Evolutionary conservation across 768 basidiomycete species (phyloP), one percentile per base, ranked within the genome.

Genomic region (Macrolepiota dolichaula): DNA sequence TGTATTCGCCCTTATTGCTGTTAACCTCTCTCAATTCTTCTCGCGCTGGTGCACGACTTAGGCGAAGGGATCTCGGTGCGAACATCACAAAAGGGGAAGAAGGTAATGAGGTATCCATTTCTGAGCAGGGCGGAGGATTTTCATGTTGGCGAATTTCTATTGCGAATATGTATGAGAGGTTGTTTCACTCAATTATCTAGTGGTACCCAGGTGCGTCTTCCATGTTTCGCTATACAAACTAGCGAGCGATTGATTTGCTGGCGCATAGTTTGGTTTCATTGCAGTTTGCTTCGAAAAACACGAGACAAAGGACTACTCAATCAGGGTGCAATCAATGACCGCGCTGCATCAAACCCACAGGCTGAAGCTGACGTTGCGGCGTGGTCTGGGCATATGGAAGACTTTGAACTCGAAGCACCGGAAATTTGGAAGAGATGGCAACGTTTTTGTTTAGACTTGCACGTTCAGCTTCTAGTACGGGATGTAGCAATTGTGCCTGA

Each of bases 91-190:
- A 78, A 81, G 49, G 94, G 94, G 10, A 95, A 97, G 76, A 92
- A 85, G 53, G 76, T 91, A 62, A 72, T 96, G 66, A 82, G 96
- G 74, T 98, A 92, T 74, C 96, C 94, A 1, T 93, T 91, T 1
- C 96, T 96, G 15, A 98, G 98, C 70, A 98, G 98, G 66, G 96
- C 96, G 19, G 98, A 99, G 72, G 89, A 90, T 95, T 93, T 57
- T 98, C 96, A 99, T 72, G 96, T 98, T 70, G 96, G 96, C n/a
- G n/a, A 89, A 92, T 0, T 97, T 97, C 78, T 98, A 44, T 96
- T 98, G 79, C 89, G 87, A 69, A 83, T 92, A 6, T 93, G 89
- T 68, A 15, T 98, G 94, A 94, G 84, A 94, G 6, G 94, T 96
- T 19, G 73, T 84, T 38, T 83, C 90, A 1, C 78, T 98, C 74